phyloP scores from a whole-genome alignment of 495 filamentous ascomycete species.

The Cenococcum geophilum region DNA sequence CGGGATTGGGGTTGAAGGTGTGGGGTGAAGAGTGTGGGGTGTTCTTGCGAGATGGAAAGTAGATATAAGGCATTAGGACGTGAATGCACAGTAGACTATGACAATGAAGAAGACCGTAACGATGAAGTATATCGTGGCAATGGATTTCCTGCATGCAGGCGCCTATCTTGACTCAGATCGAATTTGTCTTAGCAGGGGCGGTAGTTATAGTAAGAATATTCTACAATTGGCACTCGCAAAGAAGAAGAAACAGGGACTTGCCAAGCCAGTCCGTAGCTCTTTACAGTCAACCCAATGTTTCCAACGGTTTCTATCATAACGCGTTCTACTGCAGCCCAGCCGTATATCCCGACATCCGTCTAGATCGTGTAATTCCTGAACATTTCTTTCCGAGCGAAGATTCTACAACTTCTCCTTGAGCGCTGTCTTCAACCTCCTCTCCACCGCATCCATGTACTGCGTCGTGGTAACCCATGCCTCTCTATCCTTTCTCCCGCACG shows the following conservation, averaged over 20 bases:
- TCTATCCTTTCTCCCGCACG: conserved; percentile 76
- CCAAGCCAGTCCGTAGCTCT: background rate
- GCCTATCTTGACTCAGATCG: no score
- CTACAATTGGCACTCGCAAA: background rate
- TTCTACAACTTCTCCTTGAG: conserved; percentile 48
- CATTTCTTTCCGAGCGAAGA: background rate
- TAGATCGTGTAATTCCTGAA: background rate
- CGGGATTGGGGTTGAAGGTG: no score
- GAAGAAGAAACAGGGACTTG: background rate
- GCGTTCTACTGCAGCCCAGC: background rate
- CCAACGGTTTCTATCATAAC: background rate
- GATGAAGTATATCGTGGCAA: no score
- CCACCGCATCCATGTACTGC: conserved; percentile 84
- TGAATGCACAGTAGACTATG: no score
- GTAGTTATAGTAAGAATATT: background rate
- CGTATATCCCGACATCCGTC: background rate
- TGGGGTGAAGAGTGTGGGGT: no score
- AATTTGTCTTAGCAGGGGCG: no score
- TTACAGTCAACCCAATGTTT: background rate
- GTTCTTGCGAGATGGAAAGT: no score
- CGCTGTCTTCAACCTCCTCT: conserved; percentile 68
- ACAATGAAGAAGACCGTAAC: no score
- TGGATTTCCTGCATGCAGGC: no score
- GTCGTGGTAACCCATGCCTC: conserved; percentile 81
- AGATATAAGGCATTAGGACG: no score